Evolutionary conservation across 495 filamentous ascomycete genomes (phyloP).

Genomic region (Pyronema domesticum): DNA sequence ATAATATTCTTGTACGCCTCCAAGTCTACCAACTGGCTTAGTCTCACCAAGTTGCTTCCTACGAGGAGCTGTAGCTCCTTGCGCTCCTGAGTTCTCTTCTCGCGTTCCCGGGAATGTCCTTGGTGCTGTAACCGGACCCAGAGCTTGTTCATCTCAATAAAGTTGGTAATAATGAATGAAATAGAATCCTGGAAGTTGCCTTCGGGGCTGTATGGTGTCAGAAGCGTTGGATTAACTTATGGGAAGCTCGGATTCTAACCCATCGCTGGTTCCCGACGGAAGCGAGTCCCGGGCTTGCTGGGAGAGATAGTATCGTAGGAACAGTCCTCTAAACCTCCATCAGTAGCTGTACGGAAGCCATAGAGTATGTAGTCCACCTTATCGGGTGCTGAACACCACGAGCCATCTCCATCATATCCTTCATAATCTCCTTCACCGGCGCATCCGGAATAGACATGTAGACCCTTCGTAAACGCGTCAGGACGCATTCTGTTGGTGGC

Average conservation of each 20-base stretch:
- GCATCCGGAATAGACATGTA: conserved; percentile 98
- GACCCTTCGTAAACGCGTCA: conserved; percentile 29
- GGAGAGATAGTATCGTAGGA: conserved; percentile 86
- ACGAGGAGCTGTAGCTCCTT: conserved; percentile 91
- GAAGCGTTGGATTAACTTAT: conserved; percentile 10
- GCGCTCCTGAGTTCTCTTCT: conserved; percentile 79
- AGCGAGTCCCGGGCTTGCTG: conserved; percentile 83
- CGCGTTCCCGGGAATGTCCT: conserved; percentile 84
- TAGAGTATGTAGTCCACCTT: conserved; percentile 21
- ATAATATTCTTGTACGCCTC: conserved; percentile 86
- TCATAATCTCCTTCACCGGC: conserved; percentile 99
- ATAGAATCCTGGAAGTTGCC: conserved; percentile 95
- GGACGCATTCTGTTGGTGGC: background rate
- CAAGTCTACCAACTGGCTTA: conserved; percentile 90
- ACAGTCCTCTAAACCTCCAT: conserved; percentile 44
- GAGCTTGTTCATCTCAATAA: conserved; percentile 99
- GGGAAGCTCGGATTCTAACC: conserved; percentile 21
- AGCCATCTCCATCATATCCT: conserved; percentile 99
- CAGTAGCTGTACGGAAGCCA: background rate
- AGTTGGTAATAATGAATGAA: conserved; percentile 92
- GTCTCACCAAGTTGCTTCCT: conserved; percentile 81
- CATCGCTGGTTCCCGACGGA: conserved; percentile 64
- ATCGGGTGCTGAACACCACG: conserved; percentile 92
- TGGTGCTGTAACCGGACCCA: conserved; percentile 97
- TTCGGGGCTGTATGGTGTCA: conserved; percentile 38